These are phyloP conservation scores for Lyophyllum atratum DNA, from an alignment of 768 basidiomycete species.

Conservation along the genomic window DNA sequence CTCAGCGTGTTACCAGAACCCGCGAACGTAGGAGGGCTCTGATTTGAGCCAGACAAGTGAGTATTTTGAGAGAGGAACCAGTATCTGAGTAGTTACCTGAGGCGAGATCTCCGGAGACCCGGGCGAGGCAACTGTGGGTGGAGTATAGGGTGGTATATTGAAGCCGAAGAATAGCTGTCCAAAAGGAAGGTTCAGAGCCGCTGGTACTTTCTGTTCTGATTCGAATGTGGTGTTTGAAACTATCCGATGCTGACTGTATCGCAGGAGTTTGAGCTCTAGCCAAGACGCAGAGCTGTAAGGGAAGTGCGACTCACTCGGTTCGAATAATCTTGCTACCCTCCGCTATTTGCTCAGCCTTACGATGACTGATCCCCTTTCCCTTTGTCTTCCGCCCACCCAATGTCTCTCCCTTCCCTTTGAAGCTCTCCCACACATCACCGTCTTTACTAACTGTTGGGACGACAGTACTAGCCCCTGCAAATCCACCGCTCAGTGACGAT, in stretches of 20 bases:
- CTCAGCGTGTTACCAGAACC: slow-evolving; percentile 72
- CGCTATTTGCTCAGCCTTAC: slow-evolving; percentile 78
- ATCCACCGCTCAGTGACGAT: slow-evolving; percentile 71
- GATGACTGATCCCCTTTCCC: slow-evolving; percentile 88
- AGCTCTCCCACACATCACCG: slow-evolving; percentile 90
- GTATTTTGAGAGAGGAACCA: background rate
- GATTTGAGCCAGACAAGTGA: background rate
- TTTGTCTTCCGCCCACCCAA: slow-evolving; percentile 90
- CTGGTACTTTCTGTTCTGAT: slow-evolving; percentile 78
- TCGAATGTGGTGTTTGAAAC: slow-evolving; percentile 82
- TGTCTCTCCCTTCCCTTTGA: slow-evolving; percentile 94
- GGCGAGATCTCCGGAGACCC: slow-evolving; percentile 28
- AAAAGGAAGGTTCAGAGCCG: slow-evolving; percentile 85
- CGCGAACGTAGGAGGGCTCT: slow-evolving; percentile 53
- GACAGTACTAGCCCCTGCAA: slow-evolving; percentile 53
- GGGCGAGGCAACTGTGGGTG: slow-evolving; percentile 38
- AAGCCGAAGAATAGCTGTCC: slow-evolving; percentile 98
- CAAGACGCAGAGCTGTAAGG: background rate
- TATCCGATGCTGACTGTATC: slow-evolving; percentile 74
- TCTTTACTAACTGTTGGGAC: slow-evolving; percentile 63
- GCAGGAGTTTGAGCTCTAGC: slow-evolving; percentile 15
- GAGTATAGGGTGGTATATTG: slow-evolving; percentile 70
- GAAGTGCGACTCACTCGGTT: slow-evolving; percentile 71
- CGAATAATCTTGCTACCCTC: slow-evolving; percentile 86
- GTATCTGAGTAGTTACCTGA: slow-evolving; percentile 28